These are phyloP conservation scores for Postia placenta DNA, from an alignment of 768 basidiomycete species.

Conservation along the genomic window DNA sequence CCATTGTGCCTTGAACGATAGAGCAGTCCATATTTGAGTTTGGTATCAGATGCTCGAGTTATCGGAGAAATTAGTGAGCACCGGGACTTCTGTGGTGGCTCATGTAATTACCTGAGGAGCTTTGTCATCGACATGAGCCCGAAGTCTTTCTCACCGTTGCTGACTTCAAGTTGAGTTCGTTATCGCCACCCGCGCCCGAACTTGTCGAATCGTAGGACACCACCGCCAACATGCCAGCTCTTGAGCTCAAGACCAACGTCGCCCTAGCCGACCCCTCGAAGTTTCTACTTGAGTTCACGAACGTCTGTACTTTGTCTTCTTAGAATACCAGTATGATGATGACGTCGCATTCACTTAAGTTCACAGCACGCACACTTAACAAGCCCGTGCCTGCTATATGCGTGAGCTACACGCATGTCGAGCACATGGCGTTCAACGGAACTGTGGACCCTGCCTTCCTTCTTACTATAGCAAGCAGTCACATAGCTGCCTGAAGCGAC, in stretches of 20 bases:
- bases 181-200: too few relatives aligned
- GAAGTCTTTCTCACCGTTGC: too few relatives aligned
- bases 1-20: too few relatives aligned
- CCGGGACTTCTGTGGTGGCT: too few relatives aligned
- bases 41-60: too few relatives aligned
- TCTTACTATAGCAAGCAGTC: slow-evolving; percentile 45
- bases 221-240: slow-evolving; percentile 27
- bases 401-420: slow-evolving; percentile 47
- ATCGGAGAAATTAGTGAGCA: too few relatives aligned
- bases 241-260: slow-evolving; percentile 34
- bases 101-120: too few relatives aligned
- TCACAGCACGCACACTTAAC: neutral
- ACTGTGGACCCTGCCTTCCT: slow-evolving; percentile 61
- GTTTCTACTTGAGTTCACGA: slow-evolving; percentile 47
- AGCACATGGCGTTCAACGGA: slow-evolving; percentile 53
- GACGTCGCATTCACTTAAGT: neutral
- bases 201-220: too few relatives aligned
- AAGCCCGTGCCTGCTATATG: slow-evolving; percentile 24
- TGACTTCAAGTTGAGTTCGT: too few relatives aligned
- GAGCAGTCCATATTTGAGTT: too few relatives aligned
- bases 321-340: slow-evolving; percentile 19
- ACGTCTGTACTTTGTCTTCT: slow-evolving; percentile 29
- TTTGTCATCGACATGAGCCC: too few relatives aligned
- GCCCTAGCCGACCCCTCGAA: slow-evolving; percentile 28
- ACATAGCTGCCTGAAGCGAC: neutral